Base-by-base conservation (phyloP, 1,284 basidiomycete species). In the Microbotryum silenes-acaulis region DNA sequence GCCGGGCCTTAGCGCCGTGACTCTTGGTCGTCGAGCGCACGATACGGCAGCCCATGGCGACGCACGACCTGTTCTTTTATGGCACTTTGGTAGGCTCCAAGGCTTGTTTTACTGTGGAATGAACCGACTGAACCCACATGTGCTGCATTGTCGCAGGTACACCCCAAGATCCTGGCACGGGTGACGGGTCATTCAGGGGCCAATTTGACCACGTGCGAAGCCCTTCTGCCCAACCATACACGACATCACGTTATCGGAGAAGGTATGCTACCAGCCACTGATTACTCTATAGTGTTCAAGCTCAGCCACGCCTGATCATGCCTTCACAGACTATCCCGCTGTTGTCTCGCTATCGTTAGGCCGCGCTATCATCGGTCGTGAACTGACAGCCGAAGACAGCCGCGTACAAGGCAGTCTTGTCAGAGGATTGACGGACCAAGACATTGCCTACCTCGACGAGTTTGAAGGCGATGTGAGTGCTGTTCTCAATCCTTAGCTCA, bases 391-490 rank as follows among this genome's bases (percentile, higher is more conserved):
- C 10, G 80, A 83, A 60, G 81, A 84, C 58, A 74, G 77, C 55
- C 80, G 77, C 44, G 86, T 89, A 0, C 80, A 84, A 53, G 89
- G 89, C 2, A 85, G 83, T 9, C 72, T 89, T 37, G 86, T 90
- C 4, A 74, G 74, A 0, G 88, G 88, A 1, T 77, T 91, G 52
- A 82, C 80, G 0, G 71, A 75, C 10, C 52, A 71, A 20, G 88
- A 91, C 69, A 77, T 91, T 1, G 70, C 70, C 4, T 75, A 81
- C 4, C 75, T 89, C 5, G 88, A 92, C 73, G 67, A 80, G 7
- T 93, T 91, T 65, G 91, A 93, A 75, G 89, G 87, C 20, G 72
- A 81, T 58, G 90, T 90, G 71, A 74, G 85, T 80, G 23, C 5
- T 27, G 23, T 12, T 18, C 37, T 42, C 12, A 3, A 1, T 42